phyloP scores from a whole-genome alignment of 116 monocot species.

The Zostera marina region DNA sequence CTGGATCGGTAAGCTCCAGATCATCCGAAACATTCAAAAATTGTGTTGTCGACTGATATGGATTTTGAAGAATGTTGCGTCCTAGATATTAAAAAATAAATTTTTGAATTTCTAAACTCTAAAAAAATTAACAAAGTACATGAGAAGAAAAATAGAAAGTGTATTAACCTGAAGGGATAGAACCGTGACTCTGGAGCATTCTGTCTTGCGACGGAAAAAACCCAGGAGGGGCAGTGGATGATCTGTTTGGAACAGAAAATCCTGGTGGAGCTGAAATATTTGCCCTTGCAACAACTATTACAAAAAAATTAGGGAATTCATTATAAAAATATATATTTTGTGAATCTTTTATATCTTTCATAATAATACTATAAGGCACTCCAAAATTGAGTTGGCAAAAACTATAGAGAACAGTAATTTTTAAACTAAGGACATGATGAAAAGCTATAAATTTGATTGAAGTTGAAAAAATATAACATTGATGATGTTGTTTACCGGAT shows the following conservation, averaged over 20 bases:
- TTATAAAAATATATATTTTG: background rate
- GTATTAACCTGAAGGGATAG: slow-evolving; percentile 20
- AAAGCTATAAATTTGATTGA: background rate
- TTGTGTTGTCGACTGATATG: background rate
- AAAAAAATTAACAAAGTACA: background rate
- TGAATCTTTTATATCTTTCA: background rate
- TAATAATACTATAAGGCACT: too few species aligned
- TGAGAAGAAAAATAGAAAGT: background rate
- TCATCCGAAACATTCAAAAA: slow-evolving; percentile 23
- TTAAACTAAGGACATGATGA: background rate
- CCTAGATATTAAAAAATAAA: slow-evolving; percentile 1
- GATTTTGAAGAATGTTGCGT: background rate
- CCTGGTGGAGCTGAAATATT: slow-evolving; percentile 86
- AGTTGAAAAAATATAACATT: too few species aligned
- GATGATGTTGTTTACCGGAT: slow-evolving; percentile 43
- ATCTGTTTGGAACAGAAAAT: slow-evolving; percentile 55
- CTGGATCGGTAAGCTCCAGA: slow-evolving; percentile 85
- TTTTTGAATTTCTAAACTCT: background rate
- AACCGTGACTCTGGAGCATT: slow-evolving; percentile 29
- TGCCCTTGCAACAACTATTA: slow-evolving; percentile 27
- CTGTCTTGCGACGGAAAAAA: slow-evolving; percentile 54
- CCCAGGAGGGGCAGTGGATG: slow-evolving; percentile 51
- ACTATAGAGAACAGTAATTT: background rate
- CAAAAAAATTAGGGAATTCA: background rate
- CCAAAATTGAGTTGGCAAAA: too few species aligned